Evolutionary conservation across 331 rosid species (phyloP), one percentile per base, ranked within the genome.

Genomic region (Pyracantha coccinea): DNA sequence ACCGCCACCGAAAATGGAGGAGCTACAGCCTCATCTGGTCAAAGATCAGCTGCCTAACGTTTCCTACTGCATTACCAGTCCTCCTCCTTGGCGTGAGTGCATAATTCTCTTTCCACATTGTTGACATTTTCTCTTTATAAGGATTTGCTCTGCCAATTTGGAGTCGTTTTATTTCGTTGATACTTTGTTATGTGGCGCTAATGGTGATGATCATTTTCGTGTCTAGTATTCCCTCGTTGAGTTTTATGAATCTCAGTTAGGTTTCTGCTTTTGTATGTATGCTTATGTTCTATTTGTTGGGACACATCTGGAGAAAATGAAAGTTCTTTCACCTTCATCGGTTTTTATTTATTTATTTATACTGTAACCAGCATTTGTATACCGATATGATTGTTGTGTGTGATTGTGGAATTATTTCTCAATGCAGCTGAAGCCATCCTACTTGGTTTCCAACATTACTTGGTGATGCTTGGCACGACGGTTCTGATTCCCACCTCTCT

Each of bases 61-160:
- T 76, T 92, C 89, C 78, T 94, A 82, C 80, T 94, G 99, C 97
- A 90, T 92, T 73, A 92, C 96, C 13, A 94, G 99, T 83, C 97
- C 97, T 87, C 99, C 99, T 81, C 97, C 97, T 4, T 94, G 99
- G 99, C 99, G 99, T 94, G 84, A 90, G 96, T 85, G 23, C 68
- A 60, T 55, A 29, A 20, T 66, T 31, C 20, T 29, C 23, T 66
- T 77, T 75, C 70, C 73, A 29, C 60, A 11, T 63, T 74, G 60
- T 45, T 81, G 19, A 19, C 11, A 70, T 38, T 47, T 52, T 54
- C 68, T 10, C 47, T n/a, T 65, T 31, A 38, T 8, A 33, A 25
- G 28, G 50, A 67, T 53, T 52, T 38, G 38, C 47, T 10, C 9
- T 44, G 75, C 55, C 45, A 73, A 67, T 13, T 31, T 15, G 60